Evolutionary conservation across 805 yeast genomes (phyloP).

Genomic region (Ogataea henricii): DNA sequence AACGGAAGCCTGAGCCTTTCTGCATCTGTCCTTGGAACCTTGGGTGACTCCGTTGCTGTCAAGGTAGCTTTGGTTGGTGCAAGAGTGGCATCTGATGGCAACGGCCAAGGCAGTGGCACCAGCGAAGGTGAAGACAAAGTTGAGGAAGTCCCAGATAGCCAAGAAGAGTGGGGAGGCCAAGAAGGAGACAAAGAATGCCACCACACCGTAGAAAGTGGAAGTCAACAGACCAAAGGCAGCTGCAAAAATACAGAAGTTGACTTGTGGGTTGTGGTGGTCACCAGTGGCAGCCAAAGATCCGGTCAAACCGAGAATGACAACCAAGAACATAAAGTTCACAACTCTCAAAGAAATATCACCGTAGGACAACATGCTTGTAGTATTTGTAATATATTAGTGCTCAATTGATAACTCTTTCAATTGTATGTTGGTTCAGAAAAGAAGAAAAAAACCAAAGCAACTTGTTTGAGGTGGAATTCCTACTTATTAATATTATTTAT

Average conservation of each 20-base stretch:
- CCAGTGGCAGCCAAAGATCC: conserved; percentile 82
- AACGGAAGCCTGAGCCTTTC: conserved; percentile 85
- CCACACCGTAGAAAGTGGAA: conserved; percentile 74
- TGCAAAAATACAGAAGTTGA: conserved; percentile 85
- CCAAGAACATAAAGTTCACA: conserved; percentile 72
- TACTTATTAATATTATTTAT: conserved; percentile 12
- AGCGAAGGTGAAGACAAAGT: conserved; percentile 88
- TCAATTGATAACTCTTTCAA: conserved; percentile 7
- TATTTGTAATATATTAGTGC: neutral
- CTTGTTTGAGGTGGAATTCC: conserved; percentile 12
- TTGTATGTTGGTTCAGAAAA: neutral
- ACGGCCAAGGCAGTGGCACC: conserved; percentile 95
- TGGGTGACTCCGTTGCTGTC: conserved; percentile 67
- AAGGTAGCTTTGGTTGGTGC: conserved; percentile 68
- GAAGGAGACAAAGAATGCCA: conserved; percentile 74
- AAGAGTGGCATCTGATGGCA: conserved; percentile 83
- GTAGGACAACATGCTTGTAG: conserved; percentile 50
- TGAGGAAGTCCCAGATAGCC: conserved; percentile 78
- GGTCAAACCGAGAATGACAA: conserved; percentile 80
- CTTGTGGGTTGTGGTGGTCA: conserved; percentile 64
- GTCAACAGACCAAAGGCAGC: conserved; percentile 84
- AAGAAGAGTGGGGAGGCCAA: conserved; percentile 87
- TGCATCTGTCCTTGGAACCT: conserved; percentile 83
- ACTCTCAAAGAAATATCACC: conserved; percentile 77
- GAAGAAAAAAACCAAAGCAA: conserved; percentile 8